Evolutionary conservation across 768 basidiomycete genomes (phyloP), one percentile per base, ranked within the genome.

Genomic region (Thelephora ganbajun): DNA sequence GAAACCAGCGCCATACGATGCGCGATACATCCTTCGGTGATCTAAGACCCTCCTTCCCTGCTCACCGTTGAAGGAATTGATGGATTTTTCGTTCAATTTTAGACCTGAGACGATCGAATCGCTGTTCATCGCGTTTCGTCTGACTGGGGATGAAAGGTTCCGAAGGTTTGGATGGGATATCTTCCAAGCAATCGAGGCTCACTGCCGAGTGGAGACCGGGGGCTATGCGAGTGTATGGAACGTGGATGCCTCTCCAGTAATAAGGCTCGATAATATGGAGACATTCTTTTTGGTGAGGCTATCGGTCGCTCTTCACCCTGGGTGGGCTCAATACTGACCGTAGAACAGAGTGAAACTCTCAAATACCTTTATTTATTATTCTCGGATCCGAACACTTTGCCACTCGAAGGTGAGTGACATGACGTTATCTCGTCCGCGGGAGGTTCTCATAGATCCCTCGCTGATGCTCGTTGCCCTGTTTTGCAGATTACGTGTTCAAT

Each of bases 91-190:
- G 9, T 43, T 47, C 50, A 43, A 12, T 48, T 1, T 35, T 54
- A 83, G 88, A 6, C 93, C 93, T 2, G 93, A 98, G 68, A 98
- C 93, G 1, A 76, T 92, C 20, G 93, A 98, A 61, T 92, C 88
- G 0, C 77, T 96, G 35, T 94, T 97, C 70, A 67, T 91, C 39
- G 92, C 90, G 0, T 96, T 72, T 63, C 77, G 93, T n/a, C 68
- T 91, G 3, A 94, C 93, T 2, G 90, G 90, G 5, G 80, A 96
- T 56, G 66, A 71, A 23, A 68, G 71, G 22, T 97, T 93, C 59
- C 79, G 93, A 12, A 74, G 82, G 16, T 75, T 79, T 55, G 92
- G 87, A 18, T 96, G 92, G 91, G 61, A 67, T 18, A 92, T 96
- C 51, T 97, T 96, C 69, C 69, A 84, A 58, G 76, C 92, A 0